Evolutionary conservation across 1,139 yeast genomes (phyloP), one percentile per base, ranked within the genome.

Genomic region (Yamadazyma jaroonii): DNA sequence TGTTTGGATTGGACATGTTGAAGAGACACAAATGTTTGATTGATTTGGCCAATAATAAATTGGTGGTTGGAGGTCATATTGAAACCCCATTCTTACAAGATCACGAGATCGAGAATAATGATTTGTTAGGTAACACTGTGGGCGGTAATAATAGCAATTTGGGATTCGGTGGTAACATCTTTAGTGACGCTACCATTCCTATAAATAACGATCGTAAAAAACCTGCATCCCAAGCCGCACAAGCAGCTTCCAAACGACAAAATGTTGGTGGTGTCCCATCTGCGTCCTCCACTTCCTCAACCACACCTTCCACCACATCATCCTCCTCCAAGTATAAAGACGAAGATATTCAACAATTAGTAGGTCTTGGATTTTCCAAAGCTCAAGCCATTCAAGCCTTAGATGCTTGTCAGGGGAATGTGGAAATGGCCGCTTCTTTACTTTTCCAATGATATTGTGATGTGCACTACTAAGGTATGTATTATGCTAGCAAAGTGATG

Each of bases 11-110:
- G 37, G 90, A 84, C 50, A 81, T 90, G 95, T 72, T 94, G 52
- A 82, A 84, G 61, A 78, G 96, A 49, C 94, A 90, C 58, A 89
- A 82, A 51, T 95, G 96, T 37, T 66, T 74, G 25, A 79, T 92
- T 39, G 96, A 94, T 58, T 68, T 92, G 49, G 74, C 73, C 34
- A 67, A 68, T 36, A 83, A 86, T 52, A 74, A 73, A n/a, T 68
- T 94, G 42, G 72, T 74, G 2, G 79, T 92, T 38, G 96, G 94
- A 10, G 79, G 70, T 6, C 79, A 77, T 40, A 72, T 76, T 21
- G 83, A 80, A 48, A 79, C 95, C 0, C 72, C 72, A 30, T 92
- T 92, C 51, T 64, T 92, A 44, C 67, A 78, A 10, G 97, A 89
- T 49, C 61, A 75, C 22, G 96, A 87, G 43, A 77, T 86, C 31